These are phyloP conservation scores for Diaporthe caulivora DNA, from an alignment of 2,329 filamentous ascomycete species.

Conservation along the genomic window DNA sequence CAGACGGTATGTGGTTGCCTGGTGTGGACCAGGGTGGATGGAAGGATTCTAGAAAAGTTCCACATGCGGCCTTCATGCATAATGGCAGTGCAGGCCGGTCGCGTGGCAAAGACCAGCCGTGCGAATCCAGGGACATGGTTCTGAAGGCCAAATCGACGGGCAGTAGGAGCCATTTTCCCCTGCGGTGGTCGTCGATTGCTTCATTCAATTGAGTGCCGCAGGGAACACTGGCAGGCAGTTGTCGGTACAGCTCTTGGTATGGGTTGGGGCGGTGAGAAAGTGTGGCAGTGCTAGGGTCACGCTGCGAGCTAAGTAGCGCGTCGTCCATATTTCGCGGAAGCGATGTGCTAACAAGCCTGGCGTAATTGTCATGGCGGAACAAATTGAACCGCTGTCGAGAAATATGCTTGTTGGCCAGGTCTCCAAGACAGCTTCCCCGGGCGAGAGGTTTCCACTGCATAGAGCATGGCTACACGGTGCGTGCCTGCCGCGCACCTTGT, in stretches of 20 bases:
- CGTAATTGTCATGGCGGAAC: constrained; percentile 28
- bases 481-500: not conserved
- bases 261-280: constrained; percentile 28
- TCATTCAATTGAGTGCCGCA: not conserved
- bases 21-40: constrained; percentile 5
- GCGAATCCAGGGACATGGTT: not conserved
- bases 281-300: constrained; percentile 38
- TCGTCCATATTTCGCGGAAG: not conserved
- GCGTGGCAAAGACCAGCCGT: constrained; percentile 14
- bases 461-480: not conserved
- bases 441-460: not conserved
- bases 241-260: constrained; percentile 26
- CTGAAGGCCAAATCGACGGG: not conserved
- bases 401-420: not conserved
- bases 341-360: constrained; percentile 27
- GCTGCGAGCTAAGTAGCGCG: constrained; percentile 8
- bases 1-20: not conserved
- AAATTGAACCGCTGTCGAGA: constrained; percentile 14
- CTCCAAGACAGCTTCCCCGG: not conserved
- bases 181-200: not conserved
- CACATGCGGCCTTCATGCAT: constrained; percentile 7
- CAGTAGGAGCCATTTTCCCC: not conserved
- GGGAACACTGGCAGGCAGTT: not conserved
- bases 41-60: constrained; percentile 35
- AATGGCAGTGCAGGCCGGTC: constrained; percentile 16